Percentiles rank a stretch among this genome's conserved stretches.
Conservation (phyloP, 371 early-diverging fungal species). For the Smittium culicis region DNA sequence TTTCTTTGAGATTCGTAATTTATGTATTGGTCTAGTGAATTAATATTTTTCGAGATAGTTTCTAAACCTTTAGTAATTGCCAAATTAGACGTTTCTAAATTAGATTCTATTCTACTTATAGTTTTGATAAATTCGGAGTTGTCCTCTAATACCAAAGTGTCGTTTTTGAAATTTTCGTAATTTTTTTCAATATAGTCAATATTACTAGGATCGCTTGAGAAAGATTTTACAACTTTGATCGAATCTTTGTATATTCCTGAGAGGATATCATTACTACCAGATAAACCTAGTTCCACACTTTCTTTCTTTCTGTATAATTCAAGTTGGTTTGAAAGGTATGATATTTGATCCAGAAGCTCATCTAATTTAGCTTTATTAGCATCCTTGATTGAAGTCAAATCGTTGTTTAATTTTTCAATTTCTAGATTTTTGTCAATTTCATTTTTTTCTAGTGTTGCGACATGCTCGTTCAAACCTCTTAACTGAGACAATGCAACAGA, state of each 20-base stretch:
- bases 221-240: neutral
- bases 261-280: neutral
- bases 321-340: neutral
- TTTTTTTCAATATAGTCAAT: neutral
- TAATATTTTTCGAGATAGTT: neutral
- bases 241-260: neutral
- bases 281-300: neutral
- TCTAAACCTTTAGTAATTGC: neutral
- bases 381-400: neutral
- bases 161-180: neutral
- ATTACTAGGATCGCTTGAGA: neutral
- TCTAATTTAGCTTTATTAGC: neutral
- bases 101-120: neutral
- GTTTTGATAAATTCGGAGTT: neutral
- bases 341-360: neutral
- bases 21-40: neutral
- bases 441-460: neutral
- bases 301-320: neutral
- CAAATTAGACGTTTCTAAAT: neutral
- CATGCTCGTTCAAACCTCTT: neutral
- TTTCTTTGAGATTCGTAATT: neutral
- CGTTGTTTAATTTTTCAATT: neutral
- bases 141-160: neutral
- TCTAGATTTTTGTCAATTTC: neutral
- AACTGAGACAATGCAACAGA: neutral